phyloP scores from a whole-genome alignment of 345 rosid species.

The Boechera retrofracta region DNA sequence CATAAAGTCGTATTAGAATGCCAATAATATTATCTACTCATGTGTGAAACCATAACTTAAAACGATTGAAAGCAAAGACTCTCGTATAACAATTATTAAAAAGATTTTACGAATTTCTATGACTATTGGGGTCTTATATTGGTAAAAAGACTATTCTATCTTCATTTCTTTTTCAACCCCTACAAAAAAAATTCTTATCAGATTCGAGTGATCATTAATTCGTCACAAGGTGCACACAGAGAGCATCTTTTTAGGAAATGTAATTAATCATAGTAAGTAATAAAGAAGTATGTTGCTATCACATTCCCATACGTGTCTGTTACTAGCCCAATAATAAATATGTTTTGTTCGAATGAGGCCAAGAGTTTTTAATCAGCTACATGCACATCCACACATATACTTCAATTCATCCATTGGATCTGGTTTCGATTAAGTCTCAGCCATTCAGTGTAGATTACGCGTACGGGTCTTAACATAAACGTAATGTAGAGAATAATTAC shows the following conservation, averaged over 20 bases:
- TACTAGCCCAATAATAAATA: conserved; percentile 35
- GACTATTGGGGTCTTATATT: background rate
- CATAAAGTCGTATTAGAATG: conserved; percentile 20
- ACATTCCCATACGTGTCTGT: conserved; percentile 41
- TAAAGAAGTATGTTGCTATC: conserved; percentile 20
- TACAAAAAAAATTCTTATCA: background rate
- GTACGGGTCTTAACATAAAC: background rate
- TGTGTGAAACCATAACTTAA: conserved; percentile 28
- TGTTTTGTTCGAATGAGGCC: background rate
- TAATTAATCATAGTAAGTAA: background rate
- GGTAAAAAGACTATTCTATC: background rate
- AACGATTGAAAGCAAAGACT: conserved; percentile 29
- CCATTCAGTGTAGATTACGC: background rate
- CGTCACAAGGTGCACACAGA: background rate
- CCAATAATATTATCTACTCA: conserved; percentile 8
- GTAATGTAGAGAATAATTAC: conserved; percentile 22
- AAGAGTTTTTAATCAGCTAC: conserved; percentile 5
- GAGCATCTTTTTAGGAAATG: background rate
- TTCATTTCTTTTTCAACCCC: background rate
- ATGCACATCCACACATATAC: background rate
- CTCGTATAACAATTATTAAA: background rate
- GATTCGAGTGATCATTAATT: background rate
- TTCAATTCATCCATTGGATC: conserved; percentile 5
- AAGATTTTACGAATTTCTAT: background rate
- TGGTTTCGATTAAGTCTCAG: background rate